These are phyloP conservation scores for Naganishia vaughanmartiniae DNA, from an alignment of 768 basidiomycete species.

Conservation along the genomic window DNA sequence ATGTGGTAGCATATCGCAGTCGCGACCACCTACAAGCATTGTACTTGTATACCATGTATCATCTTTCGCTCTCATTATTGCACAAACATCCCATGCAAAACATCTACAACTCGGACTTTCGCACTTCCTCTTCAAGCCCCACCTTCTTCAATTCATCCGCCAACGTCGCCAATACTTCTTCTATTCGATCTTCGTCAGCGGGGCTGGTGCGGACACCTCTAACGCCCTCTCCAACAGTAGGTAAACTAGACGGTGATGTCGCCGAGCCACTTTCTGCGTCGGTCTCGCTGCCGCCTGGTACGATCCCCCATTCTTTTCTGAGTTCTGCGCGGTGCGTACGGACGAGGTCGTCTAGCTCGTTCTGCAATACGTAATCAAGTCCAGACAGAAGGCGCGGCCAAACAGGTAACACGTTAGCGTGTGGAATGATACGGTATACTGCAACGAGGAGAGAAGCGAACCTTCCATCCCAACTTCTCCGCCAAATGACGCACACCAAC, in stretches of 20 bases:
- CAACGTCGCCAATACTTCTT: slow-evolving; percentile 11
- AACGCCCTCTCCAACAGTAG: too few relatives aligned
- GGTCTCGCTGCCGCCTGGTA: background rate
- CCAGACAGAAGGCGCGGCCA: too few relatives aligned
- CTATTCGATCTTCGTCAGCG: background rate
- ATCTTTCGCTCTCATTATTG: too few relatives aligned
- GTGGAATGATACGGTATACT: too few relatives aligned
- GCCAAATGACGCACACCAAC: slow-evolving; percentile 64
- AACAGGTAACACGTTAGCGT: too few relatives aligned
- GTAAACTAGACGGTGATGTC: too few relatives aligned
- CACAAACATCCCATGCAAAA: background rate
- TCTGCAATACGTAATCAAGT: background rate
- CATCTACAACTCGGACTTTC: background rate
- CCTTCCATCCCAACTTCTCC: slow-evolving; percentile 67
- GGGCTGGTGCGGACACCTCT: background rate
- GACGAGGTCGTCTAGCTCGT: slow-evolving; percentile 36
- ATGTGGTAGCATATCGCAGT: too few relatives aligned
- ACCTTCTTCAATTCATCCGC: slow-evolving; percentile 25
- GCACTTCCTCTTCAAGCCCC: slow-evolving; percentile 9
- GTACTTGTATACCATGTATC: too few relatives aligned
- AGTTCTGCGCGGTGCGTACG: slow-evolving; percentile 29
- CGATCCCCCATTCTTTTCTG: slow-evolving; percentile 27
- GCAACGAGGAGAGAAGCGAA: background rate
- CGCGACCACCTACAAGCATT: too few relatives aligned
- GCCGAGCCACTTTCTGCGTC: background rate